phyloP scores from a whole-genome alignment of 495 filamentous ascomycete species.

The Penicillium turbatum region DNA sequence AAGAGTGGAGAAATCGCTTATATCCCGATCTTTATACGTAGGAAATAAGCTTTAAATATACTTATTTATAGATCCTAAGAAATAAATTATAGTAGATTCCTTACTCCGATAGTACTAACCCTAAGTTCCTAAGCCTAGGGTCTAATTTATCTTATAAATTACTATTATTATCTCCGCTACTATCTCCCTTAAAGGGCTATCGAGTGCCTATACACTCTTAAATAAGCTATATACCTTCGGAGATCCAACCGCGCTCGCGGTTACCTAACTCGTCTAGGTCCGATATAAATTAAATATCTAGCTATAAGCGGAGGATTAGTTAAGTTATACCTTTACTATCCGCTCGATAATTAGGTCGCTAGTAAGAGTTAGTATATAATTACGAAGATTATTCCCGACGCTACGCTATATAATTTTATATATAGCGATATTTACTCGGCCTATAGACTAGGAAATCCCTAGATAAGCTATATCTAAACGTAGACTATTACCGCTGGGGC shows the following conservation, averaged over 20 bases:
- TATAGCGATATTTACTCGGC: conserved; percentile 44
- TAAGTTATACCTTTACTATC: conserved; percentile 18
- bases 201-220: conserved; percentile 21
- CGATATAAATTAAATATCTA: conserved; percentile 21
- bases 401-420: conserved; percentile 35
- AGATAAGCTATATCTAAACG: conserved; percentile 42
- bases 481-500: conserved; percentile 27
- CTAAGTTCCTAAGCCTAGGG: conserved; percentile 16
- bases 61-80: conserved; percentile 18
- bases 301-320: conserved; percentile 27
- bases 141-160: conserved; percentile 19
- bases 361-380: conserved; percentile 7
- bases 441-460: conserved; percentile 30
- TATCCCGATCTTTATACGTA: conserved; percentile 19
- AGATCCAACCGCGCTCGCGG: conserved; percentile 1
- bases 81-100: conserved; percentile 18
- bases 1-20: conserved; percentile 31
- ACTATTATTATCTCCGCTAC: conserved; percentile 15
- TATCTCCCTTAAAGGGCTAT: conserved; percentile 14
- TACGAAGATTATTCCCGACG: conserved; percentile 6
- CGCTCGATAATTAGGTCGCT: conserved; percentile 12
- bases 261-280: conserved; percentile 19
- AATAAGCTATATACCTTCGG: conserved; percentile 15
- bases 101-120: conserved; percentile 13
- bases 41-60: conserved; percentile 24